phyloP scores from a whole-genome alignment of 2,329 filamentous ascomycete genomes.

The Chrysosporium queenslandicum region DNA sequence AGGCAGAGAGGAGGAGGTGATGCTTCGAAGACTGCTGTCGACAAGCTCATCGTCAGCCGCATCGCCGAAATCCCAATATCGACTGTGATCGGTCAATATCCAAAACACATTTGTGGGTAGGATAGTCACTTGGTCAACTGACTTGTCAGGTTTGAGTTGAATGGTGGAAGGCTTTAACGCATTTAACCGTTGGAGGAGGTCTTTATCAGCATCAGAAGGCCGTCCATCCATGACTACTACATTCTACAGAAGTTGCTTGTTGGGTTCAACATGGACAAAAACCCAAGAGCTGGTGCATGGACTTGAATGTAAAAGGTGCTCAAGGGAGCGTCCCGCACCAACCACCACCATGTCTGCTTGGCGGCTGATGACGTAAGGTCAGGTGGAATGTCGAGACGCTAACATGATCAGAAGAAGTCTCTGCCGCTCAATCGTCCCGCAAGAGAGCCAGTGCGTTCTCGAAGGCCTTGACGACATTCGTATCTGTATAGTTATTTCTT shows the following conservation, averaged over 20 bases:
- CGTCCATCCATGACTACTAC: slow-evolving; percentile 17
- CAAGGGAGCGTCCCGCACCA: neutral
- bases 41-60: neutral
- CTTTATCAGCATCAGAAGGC: slow-evolving; percentile 21
- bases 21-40: neutral
- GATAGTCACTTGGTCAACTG: slow-evolving; percentile 4
- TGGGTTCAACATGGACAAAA: neutral
- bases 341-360: neutral
- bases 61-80: neutral
- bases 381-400: neutral
- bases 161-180: slow-evolving; percentile 28
- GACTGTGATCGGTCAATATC: slow-evolving; percentile 7
- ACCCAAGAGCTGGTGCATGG: neutral
- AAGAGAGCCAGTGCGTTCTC: slow-evolving; percentile 39
- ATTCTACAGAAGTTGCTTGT: slow-evolving; percentile 5
- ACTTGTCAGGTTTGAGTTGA: slow-evolving; percentile 25
- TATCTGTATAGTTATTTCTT: slow-evolving; percentile 26
- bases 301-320: neutral
- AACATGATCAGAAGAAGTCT: too few species aligned
- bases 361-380: slow-evolving; percentile 13
- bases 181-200: slow-evolving; percentile 27
- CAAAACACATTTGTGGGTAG: slow-evolving; percentile 1
- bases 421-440: slow-evolving; percentile 25
- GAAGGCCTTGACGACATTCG: slow-evolving; percentile 40
- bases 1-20: neutral